Evolutionary conservation across 2,329 filamentous ascomycete genomes (phyloP).

Genomic region (Diaporthe vexans): DNA sequence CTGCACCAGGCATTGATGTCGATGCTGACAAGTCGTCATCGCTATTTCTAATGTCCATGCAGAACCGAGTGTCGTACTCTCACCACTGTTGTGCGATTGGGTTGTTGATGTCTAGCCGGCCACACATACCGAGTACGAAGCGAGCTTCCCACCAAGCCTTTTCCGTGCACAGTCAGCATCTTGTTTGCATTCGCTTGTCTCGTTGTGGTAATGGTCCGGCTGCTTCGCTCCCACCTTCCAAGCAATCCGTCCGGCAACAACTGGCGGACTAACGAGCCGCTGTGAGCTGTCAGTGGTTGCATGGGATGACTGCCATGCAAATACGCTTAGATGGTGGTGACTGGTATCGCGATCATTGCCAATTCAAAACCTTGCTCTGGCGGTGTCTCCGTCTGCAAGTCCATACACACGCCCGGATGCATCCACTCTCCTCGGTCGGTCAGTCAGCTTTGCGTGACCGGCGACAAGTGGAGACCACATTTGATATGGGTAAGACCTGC

Average conservation of each 20-base stretch:
- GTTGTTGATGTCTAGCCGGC: neutral
- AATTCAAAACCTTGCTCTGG: neutral
- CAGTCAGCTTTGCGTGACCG: neutral
- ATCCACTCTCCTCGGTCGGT: neutral
- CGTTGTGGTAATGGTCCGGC: conserved; percentile 15
- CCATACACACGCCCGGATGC: neutral
- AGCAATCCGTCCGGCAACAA: neutral
- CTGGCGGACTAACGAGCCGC: conserved; percentile 7
- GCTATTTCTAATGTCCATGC: conserved; percentile 20
- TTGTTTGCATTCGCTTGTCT: conserved; percentile 38
- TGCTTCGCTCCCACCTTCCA: conserved; percentile 7
- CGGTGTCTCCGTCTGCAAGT: conserved; percentile 4
- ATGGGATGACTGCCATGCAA: conserved; percentile 3
- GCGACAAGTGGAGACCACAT: neutral
- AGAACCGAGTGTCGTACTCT: conserved; percentile 22
- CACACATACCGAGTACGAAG: conserved; percentile 5
- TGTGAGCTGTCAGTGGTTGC: conserved; percentile 7
- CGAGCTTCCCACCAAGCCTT: conserved; percentile 27
- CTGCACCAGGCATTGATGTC: neutral
- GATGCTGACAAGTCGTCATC: conserved; percentile 27
- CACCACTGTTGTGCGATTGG: conserved; percentile 9
- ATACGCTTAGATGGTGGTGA: neutral
- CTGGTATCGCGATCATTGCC: neutral
- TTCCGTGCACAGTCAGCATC: conserved; percentile 41
- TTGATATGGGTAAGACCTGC: neutral